Conservation (phyloP, 805 yeast species). For the Candida koratica region DNA sequence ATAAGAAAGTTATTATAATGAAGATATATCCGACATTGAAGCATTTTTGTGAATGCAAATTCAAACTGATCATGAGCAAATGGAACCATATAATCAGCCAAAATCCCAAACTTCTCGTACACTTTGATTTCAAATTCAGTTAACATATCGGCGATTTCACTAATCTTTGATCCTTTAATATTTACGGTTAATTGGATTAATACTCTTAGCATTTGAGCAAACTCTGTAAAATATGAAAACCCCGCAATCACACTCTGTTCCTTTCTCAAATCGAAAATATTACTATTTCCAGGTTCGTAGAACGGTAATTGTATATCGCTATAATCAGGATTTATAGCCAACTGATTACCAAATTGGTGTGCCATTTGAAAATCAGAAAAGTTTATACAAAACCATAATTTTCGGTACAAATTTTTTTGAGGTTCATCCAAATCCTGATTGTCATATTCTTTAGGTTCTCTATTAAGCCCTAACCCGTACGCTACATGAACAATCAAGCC, state of each 20-base stretch:
- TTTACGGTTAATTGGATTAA: constrained; percentile 23
- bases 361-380: constrained; percentile 29
- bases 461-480: constrained; percentile 58
- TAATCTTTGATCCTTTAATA: constrained; percentile 18
- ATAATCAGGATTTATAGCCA: constrained; percentile 24
- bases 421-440: constrained; percentile 22
- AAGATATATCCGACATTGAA: constrained; percentile 27
- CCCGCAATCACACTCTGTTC: constrained; percentile 36
- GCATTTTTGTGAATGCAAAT: constrained; percentile 21
- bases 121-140: constrained; percentile 36
- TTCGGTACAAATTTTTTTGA: constrained; percentile 26
- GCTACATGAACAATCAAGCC: constrained; percentile 65
- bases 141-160: constrained; percentile 21
- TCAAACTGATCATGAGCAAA: constrained; percentile 15
- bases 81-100: constrained; percentile 18
- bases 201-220: constrained; percentile 24
- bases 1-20: constrained; percentile 25
- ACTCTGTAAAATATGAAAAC: constrained; percentile 26
- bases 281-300: constrained; percentile 33
- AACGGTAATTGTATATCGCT: constrained; percentile 30
- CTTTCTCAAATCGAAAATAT: constrained; percentile 28
- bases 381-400: constrained; percentile 34
- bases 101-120: constrained; percentile 25
- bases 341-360: constrained; percentile 33
- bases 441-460: constrained; percentile 52